Conservation (phyloP, 768 basidiomycete species). For the Auriscalpium microsporum region DNA sequence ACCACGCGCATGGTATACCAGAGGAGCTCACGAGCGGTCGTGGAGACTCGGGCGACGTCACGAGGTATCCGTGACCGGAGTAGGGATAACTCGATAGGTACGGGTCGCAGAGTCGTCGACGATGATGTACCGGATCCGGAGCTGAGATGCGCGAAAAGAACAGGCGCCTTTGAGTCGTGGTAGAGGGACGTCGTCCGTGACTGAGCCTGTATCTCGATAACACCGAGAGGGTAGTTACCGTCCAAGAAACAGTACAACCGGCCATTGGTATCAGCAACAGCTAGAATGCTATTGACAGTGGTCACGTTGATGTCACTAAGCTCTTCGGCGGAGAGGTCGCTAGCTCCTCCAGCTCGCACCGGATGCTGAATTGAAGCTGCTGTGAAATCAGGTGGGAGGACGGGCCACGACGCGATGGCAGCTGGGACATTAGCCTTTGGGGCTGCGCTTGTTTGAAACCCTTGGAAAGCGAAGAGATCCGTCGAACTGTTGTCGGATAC, state of each 20-base stretch:
- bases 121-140: slow-evolving; percentile 18
- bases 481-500: slow-evolving; percentile 42
- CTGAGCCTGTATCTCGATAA: slow-evolving; percentile 30
- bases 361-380: slow-evolving; percentile 54
- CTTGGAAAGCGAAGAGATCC: slow-evolving; percentile 77
- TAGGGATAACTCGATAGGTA: slow-evolving; percentile 45
- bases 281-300: slow-evolving; percentile 50
- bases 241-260: slow-evolving; percentile 61
- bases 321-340: slow-evolving; percentile 23
- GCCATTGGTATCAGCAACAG: slow-evolving; percentile 51
- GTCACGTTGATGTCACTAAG: slow-evolving; percentile 42
- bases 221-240: slow-evolving; percentile 66
- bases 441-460: slow-evolving; percentile 43
- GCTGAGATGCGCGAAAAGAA: slow-evolving; percentile 43
- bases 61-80: slow-evolving; percentile 47
- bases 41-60: slow-evolving; percentile 63
- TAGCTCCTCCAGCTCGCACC: slow-evolving; percentile 24
- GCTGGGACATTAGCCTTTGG: slow-evolving; percentile 43
- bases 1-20: slow-evolving; percentile 66
- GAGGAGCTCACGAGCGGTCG: slow-evolving; percentile 58
- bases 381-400: slow-evolving; percentile 43
- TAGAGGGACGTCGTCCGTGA: slow-evolving; percentile 26
- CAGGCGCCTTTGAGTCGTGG: slow-evolving; percentile 38
- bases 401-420: slow-evolving; percentile 62
- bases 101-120: slow-evolving; percentile 32